Evolutionary conservation across 2,329 filamentous ascomycete species (phyloP).

Genomic region (Fusarium sp.): DNA sequence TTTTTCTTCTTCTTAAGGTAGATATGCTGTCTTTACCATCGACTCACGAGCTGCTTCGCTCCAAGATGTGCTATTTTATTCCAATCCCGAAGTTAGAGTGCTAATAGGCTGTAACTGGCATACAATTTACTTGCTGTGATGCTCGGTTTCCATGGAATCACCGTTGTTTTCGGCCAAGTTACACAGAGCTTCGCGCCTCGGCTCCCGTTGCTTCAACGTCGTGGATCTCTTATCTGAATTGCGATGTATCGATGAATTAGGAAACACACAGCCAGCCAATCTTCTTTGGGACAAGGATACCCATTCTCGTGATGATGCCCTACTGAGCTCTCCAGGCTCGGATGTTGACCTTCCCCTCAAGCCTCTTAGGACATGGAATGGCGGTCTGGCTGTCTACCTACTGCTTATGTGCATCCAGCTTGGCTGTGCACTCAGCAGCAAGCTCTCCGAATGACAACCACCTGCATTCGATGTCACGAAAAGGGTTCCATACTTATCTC

Average conservation of each 20-base stretch:
- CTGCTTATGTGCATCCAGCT: background rate
- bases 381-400: slow-evolving; percentile 17
- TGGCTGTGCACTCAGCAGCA: slow-evolving; percentile 3
- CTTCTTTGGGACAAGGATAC: background rate
- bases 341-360: background rate
- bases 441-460: slow-evolving; percentile 7
- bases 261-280: background rate
- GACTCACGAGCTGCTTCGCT: background rate
- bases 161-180: slow-evolving; percentile 1
- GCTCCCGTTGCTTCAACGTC: slow-evolving; percentile 13
- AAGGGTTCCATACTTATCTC: background rate
- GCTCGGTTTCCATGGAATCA: background rate
- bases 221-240: background rate
- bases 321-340: background rate
- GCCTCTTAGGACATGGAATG: slow-evolving; percentile 11
- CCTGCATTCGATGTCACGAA: background rate
- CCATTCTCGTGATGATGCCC: background rate
- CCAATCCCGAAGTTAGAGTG: background rate
- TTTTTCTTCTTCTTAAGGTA: background rate
- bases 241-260: slow-evolving; percentile 5
- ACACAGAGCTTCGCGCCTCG: slow-evolving; percentile 22
- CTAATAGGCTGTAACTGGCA: background rate
- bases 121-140: background rate
- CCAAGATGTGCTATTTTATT: background rate
- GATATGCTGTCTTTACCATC: background rate